Conservation (phyloP, 352 stramenopile genomes). For the Pythium myriotylum region DNA sequence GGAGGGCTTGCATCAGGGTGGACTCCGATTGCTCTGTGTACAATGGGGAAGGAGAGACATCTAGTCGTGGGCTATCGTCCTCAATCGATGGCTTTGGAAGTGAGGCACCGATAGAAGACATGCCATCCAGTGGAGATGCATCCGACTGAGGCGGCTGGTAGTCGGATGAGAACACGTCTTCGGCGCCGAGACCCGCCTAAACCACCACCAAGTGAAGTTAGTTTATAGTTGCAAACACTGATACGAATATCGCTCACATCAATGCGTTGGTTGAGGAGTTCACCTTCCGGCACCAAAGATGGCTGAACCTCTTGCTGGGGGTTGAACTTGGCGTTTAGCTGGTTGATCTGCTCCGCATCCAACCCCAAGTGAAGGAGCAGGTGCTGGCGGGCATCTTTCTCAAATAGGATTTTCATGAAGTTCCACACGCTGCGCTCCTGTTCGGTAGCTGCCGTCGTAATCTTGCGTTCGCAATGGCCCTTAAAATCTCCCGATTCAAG, state of each 20-base stretch:
- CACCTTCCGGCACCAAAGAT: conserved; percentile 20
- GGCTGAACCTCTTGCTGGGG: conserved; percentile 30
- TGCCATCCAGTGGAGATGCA: conserved; percentile 14
- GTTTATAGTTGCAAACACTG: too few relatives aligned
- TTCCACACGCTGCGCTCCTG: conserved; percentile 86
- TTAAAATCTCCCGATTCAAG: conserved; percentile 92
- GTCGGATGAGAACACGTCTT: conserved; percentile 79
- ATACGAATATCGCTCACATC: too few relatives aligned
- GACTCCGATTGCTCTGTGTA: conserved; percentile 92
- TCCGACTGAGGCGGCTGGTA: conserved; percentile 34
- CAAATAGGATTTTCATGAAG: conserved; percentile 95
- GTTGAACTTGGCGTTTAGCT: conserved; percentile 81
- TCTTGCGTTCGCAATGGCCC: conserved; percentile 92
- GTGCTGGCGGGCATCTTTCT: conserved; percentile 94
- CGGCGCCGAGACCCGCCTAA: conserved; percentile 59
- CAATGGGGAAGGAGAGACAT: conserved; percentile 60
- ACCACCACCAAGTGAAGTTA: too few relatives aligned
- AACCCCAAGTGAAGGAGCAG: conserved; percentile 95
- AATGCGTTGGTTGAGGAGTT: conserved; percentile 65
- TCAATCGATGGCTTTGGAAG: conserved; percentile 48
- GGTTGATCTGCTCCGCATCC: conserved; percentile 91
- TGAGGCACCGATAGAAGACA: conserved; percentile 50
- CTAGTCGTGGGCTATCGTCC: conserved; percentile 74
- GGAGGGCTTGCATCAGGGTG: conserved; percentile 93
- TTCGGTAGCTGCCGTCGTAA: conserved; percentile 51